phyloP scores from a whole-genome alignment of 805 yeast genomes.

The Candida boidinii region DNA sequence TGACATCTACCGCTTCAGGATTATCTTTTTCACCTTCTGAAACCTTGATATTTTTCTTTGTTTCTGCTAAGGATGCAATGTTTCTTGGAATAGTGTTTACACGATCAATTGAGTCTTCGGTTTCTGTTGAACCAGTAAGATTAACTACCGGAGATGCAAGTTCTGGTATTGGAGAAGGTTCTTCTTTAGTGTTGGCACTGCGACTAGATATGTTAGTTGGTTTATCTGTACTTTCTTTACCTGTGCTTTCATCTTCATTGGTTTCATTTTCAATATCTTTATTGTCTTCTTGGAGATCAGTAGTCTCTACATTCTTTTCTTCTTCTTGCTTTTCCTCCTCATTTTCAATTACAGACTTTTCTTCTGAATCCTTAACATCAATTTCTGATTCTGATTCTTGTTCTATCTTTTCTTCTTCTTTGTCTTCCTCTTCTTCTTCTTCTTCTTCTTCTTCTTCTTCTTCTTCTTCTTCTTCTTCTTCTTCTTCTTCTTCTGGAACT shows the following conservation, averaged over 20 bases:
- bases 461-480: slow-evolving; percentile 3
- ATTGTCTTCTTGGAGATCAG: slow-evolving; percentile 1
- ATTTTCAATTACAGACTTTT: slow-evolving; percentile 8
- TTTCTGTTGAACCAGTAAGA: neutral
- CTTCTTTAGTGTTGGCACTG: no score
- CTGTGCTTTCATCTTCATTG: no score
- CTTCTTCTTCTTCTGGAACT: slow-evolving; percentile 3
- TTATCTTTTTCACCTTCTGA: neutral
- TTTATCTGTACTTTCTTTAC: no score
- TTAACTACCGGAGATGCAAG: no score
- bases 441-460: slow-evolving; percentile 4
- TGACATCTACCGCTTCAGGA: no score
- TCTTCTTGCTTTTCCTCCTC: slow-evolving; percentile 4
- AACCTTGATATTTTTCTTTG: neutral
- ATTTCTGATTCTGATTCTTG: slow-evolving; percentile 5
- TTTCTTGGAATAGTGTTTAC: neutral
- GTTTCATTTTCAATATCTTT: no score
- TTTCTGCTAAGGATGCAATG: slow-evolving; percentile 4
- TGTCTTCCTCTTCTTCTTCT: slow-evolving; percentile 4
- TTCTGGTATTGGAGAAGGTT: no score
- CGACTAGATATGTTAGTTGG: no score
- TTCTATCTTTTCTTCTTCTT: slow-evolving; percentile 1
- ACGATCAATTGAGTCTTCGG: slow-evolving; percentile 1
- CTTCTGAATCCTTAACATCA: slow-evolving; percentile 12
- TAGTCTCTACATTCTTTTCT: neutral